Base-by-base conservation (phyloP, 2,329 filamentous ascomycete genomes). In the Knufia petricola region DNA sequence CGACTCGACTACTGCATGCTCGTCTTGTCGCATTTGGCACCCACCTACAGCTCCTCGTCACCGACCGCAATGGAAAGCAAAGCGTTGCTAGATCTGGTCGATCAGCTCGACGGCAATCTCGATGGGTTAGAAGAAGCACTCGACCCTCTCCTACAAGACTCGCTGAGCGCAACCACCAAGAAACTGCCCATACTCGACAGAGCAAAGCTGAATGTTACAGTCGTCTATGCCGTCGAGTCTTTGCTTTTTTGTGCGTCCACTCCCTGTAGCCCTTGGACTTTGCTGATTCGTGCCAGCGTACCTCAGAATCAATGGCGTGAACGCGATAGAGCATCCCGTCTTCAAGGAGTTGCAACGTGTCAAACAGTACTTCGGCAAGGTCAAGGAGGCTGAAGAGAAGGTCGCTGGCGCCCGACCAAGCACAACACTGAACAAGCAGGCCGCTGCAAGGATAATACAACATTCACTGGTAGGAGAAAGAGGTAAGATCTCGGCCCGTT, bases 111-210 rank as follows among this genome's bases (percentile, higher is more conserved):
- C 56, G 77, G 79, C 57, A 80, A 88, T 63, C 78, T 96, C 44
- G 85, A 94, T 66, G 78, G 82, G 48, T 76, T 96, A 40, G 80
- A 94, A 62, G 77, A 82, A 30, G 74, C 78, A 3, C 73, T 96
- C 23, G 69, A 78, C 54, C 87, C 90, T n/a, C 70, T 96, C 4
- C 69, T 94, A 21, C 71, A 74, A 30, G 74, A 75, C 43, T 66
- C 76, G 1, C 69, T 95, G 37, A 72, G 79, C 44, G 78, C 82
- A 34, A 77, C 79, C 49, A 80, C 87, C 3, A 82, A 80, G 48
- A 87, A 87, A 62, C 74, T 96, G 23, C 89, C 90, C 1, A 75
- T 96, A n/a, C 75, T 98, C 52, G 90, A 96, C 71, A 89, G 87
- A 69, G 88, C 92, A 6, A 95, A 96, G 69, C 80, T 95, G 51